Percentiles rank a stretch among this genome's conserved stretches.
Conservation (phyloP, 2,329 filamentous ascomycete genomes). For the Pestalotiopsis sp. region DNA sequence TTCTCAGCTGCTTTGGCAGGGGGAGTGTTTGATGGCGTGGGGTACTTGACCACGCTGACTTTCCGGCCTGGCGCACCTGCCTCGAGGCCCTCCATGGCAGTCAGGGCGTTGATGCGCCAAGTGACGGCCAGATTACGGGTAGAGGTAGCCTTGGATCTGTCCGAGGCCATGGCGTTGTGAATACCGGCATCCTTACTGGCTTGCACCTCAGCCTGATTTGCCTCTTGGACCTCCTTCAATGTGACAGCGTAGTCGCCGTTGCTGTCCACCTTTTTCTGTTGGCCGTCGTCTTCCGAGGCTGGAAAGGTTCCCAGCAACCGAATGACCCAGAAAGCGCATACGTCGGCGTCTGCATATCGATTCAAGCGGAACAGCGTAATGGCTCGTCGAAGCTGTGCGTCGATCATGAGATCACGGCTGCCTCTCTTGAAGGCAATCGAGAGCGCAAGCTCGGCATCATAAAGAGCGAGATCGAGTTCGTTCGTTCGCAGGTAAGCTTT, state of each 20-base stretch:
- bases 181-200: slow-evolving; percentile 21
- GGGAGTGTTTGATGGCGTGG: slow-evolving; percentile 27
- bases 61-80: slow-evolving; percentile 48
- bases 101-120: slow-evolving; percentile 51
- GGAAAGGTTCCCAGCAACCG: slow-evolving; percentile 41
- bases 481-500: slow-evolving; percentile 72
- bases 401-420: slow-evolving; percentile 73
- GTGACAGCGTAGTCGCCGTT: slow-evolving; percentile 51
- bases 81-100: slow-evolving; percentile 45
- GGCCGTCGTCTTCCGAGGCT: slow-evolving; percentile 38
- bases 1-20: slow-evolving; percentile 20
- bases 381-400: slow-evolving; percentile 81
- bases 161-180: slow-evolving; percentile 21
- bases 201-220: slow-evolving; percentile 16
- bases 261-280: slow-evolving; percentile 41
- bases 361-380: slow-evolving; percentile 72
- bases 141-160: slow-evolving; percentile 25
- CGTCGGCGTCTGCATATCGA: slow-evolving; percentile 74
- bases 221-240: slow-evolving; percentile 30
- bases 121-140: slow-evolving; percentile 43
- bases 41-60: slow-evolving; percentile 41
- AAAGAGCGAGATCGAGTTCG: slow-evolving; percentile 65
- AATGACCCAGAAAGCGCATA: slow-evolving; percentile 65
- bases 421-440: slow-evolving; percentile 66
- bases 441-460: slow-evolving; percentile 70